Conservation (phyloP, 2,329 filamentous ascomycete genomes). For the Fusarium setosum region DNA sequence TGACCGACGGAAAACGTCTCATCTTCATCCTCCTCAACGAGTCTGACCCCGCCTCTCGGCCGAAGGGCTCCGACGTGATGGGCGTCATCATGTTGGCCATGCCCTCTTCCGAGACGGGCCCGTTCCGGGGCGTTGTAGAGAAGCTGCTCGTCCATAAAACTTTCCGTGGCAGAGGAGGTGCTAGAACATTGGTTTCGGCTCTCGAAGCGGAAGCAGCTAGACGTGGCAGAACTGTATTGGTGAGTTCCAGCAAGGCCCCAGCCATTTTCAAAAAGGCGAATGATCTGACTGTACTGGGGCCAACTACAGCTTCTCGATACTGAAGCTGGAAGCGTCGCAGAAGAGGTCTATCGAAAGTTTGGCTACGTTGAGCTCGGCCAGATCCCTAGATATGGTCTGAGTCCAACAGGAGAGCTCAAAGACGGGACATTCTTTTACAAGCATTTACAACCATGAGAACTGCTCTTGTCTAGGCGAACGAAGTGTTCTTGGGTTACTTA, state of each 20-base stretch:
- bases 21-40: slow-evolving; percentile 65
- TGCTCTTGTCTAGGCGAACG: not conserved
- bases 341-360: slow-evolving; percentile 64
- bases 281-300: not conserved
- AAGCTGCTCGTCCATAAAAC: slow-evolving; percentile 67
- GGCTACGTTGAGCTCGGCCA: slow-evolving; percentile 67
- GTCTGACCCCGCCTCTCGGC: slow-evolving; percentile 45
- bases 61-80: slow-evolving; percentile 59
- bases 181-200: slow-evolving; percentile 61
- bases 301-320: slow-evolving; percentile 61
- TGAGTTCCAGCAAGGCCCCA: slow-evolving; percentile 49
- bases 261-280: not conserved
- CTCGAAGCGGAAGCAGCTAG: slow-evolving; percentile 65
- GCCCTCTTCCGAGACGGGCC: slow-evolving; percentile 65
- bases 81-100: slow-evolving; percentile 67
- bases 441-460: slow-evolving; percentile 51
- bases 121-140: slow-evolving; percentile 66
- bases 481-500: not conserved
- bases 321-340: slow-evolving; percentile 62
- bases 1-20: slow-evolving; percentile 55
- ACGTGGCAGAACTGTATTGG: slow-evolving; percentile 63
- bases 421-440: slow-evolving; percentile 71
- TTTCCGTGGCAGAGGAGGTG: slow-evolving; percentile 63
- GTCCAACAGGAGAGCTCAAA: slow-evolving; percentile 59
- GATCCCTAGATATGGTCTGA: slow-evolving; percentile 65